phyloP scores from a whole-genome alignment of 192 early-diverging fungal genomes.

The Coemansia sp. region DNA sequence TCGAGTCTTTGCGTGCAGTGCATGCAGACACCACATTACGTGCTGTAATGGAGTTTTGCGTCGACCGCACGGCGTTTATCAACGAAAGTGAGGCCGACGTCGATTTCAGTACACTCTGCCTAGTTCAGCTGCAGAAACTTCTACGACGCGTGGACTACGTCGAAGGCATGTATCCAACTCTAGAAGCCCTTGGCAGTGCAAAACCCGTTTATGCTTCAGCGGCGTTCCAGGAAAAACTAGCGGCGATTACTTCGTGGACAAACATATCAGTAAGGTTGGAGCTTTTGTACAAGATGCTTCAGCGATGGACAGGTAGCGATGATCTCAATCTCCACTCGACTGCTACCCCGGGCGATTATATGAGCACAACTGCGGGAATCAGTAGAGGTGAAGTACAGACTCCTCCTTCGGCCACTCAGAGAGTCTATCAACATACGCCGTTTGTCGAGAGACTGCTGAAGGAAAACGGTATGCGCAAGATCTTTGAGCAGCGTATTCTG shows the following conservation, averaged over 20 bases:
- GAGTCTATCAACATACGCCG: slow-evolving; percentile 54
- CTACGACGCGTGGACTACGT: slow-evolving; percentile 76
- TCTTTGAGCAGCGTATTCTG: slow-evolving; percentile 71
- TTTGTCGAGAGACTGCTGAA: slow-evolving; percentile 86
- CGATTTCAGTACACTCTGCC: slow-evolving; percentile 39
- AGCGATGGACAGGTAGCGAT: slow-evolving; percentile 79
- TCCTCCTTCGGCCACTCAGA: slow-evolving; percentile 6
- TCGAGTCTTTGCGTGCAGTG: slow-evolving; percentile 61
- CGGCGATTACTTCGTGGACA: slow-evolving; percentile 76
- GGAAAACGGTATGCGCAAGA: slow-evolving; percentile 75
- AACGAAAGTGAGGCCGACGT: slow-evolving; percentile 2
- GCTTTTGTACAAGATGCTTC: slow-evolving; percentile 72
- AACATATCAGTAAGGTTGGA: slow-evolving; percentile 69
- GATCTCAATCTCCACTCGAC: slow-evolving; percentile 42
- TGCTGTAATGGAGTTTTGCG: slow-evolving; percentile 66
- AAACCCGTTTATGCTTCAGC: slow-evolving; percentile 69
- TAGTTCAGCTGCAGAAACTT: slow-evolving; percentile 66
- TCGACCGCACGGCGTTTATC: slow-evolving; percentile 20
- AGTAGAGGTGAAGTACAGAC: slow-evolving; percentile 8
- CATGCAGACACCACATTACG: slow-evolving; percentile 45
- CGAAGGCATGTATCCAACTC: slow-evolving; percentile 76
- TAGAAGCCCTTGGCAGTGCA: slow-evolving; percentile 59
- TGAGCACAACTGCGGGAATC: slow-evolving; percentile 36
- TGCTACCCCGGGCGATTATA: slow-evolving; percentile 5
- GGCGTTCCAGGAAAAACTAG: slow-evolving; percentile 67